Evolutionary conservation across 176 grass and related monocot genomes (phyloP).

Genomic region (Carex scoparia): DNA sequence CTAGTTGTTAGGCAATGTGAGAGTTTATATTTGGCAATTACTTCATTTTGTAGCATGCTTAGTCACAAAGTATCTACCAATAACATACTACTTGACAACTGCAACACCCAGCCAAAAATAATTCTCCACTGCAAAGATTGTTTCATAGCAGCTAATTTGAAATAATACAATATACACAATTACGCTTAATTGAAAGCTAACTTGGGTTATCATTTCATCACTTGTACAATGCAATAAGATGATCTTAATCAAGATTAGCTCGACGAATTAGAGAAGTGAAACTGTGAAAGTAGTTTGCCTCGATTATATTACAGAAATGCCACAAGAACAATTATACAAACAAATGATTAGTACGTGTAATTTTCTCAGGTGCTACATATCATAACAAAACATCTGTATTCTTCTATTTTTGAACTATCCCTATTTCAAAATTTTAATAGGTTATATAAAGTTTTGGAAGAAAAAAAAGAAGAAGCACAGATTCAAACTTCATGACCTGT

Average conservation of each 20-base stretch:
- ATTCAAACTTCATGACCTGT: slow-evolving; percentile 52
- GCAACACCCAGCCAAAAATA: neutral
- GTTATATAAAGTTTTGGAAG: neutral
- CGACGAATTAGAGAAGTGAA: neutral
- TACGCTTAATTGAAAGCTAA: neutral
- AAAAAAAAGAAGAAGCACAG: neutral
- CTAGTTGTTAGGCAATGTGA: neutral
- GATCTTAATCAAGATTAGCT: neutral
- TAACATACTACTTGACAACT: neutral
- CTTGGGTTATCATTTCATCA: neutral
- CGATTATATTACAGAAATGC: neutral
- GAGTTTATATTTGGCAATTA: slow-evolving; percentile 5
- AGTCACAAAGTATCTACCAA: neutral
- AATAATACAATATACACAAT: neutral
- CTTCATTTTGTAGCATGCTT: slow-evolving; percentile 13
- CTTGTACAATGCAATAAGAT: neutral
- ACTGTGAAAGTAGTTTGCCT: neutral
- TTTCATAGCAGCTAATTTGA: neutral
- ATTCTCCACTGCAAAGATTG: neutral
- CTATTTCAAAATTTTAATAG: slow-evolving; percentile 9
- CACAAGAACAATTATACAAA: slow-evolving; percentile 6
- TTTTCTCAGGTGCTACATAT: neutral
- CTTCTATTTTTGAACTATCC: neutral
- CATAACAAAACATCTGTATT: neutral
- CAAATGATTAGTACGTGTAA: neutral